Base-by-base conservation (phyloP, 2,329 filamentous ascomycete genomes). In the Talaromyces sp. region DNA sequence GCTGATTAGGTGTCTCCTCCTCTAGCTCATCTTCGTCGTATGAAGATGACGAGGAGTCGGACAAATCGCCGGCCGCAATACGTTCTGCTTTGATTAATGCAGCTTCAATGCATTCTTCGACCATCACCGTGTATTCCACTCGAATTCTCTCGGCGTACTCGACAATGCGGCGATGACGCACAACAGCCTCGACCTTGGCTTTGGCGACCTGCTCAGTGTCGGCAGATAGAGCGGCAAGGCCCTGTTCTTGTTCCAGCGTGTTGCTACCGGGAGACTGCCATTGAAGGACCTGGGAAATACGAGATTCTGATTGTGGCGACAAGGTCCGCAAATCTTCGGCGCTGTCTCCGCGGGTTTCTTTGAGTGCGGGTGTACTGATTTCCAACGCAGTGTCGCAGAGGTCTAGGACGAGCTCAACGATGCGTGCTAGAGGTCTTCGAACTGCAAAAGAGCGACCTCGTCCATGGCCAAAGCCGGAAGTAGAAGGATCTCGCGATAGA, bases 61-160 rank as follows among this genome's bases (percentile, higher is more conserved):
- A 93, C 17, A 96, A 78, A 58, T 93, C 87, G 11, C 93, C 93
- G 51, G 91, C 88, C 53, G 92, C 92, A 67, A 97, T 93, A 56
- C 88, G 88, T 60, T 91, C 90, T 58, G 95, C 93, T 75, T 98
- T 97, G 66, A 85, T 86, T 76, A 98, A 84, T 9, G 95, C 95
- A 64, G 92, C 92, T 63, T 96, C 89, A 58, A 99, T 96, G 72
- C 95, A 99, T 69, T 97, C 92, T 70, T 98, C 92, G 2, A 99
- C 93, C 62, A 97, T 82, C 28, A 96, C 85, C 30, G 93, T 90
- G 70, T 97, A 96, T 70, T 99, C 95, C 54, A 97, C 85, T 4
- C 96, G 90, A 65, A 99, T 96, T 33, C 96, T 88, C 77, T 99
- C 95, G 0, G 93, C 88, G 72, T 99, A 99, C 73, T 99, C 95